Evolutionary conservation across 306 rosid species (phyloP).

Genomic region (Gastrolobium bilobum): DNA sequence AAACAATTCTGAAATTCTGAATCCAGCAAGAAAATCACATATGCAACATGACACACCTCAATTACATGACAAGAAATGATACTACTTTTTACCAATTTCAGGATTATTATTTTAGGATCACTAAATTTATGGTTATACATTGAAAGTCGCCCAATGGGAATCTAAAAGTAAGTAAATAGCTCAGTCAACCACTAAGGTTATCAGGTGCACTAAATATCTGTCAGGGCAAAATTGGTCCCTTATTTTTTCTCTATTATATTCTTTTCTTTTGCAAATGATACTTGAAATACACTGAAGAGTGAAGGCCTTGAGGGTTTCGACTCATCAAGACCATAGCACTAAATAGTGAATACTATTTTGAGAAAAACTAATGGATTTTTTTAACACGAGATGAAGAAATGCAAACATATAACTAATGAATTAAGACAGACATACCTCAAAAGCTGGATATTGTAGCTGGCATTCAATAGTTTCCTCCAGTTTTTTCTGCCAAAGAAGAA

Average conservation of each 20-base stretch:
- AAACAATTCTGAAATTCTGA: neutral
- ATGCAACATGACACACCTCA: conserved; percentile 6
- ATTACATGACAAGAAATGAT: neutral
- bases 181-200: conserved; percentile 4
- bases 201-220: neutral
- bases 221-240: neutral
- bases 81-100: neutral
- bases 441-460: conserved; percentile 69
- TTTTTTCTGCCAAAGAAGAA: conserved; percentile 70
- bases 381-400: conserved; percentile 7
- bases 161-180: neutral
- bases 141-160: conserved; percentile 2
- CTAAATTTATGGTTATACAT: neutral
- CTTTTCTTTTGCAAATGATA: neutral
- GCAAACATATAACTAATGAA: neutral
- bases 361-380: neutral
- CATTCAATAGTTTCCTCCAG: conserved; percentile 76
- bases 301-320: conserved; percentile 26
- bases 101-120: neutral
- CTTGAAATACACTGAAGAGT: neutral
- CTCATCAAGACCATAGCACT: conserved; percentile 3
- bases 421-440: conserved; percentile 66
- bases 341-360: neutral
- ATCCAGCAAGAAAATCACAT: neutral
- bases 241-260: neutral